Percentiles rank a stretch among this genome's conserved stretches.
Conservation (phyloP, 2,329 filamentous ascomycete genomes). For the Anthostomella pinea region DNA sequence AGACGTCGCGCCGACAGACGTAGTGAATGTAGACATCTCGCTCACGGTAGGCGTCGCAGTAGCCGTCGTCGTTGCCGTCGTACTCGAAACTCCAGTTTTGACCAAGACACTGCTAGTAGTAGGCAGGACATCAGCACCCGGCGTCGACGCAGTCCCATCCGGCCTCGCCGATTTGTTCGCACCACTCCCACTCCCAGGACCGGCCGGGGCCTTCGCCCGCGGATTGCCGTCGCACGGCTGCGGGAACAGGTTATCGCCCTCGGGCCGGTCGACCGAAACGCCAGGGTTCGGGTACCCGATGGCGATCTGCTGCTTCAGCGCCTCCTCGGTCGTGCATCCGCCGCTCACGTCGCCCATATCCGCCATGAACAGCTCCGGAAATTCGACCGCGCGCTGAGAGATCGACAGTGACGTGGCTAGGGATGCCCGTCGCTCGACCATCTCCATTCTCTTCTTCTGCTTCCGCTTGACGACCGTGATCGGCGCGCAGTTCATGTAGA, state of each 20-base stretch:
- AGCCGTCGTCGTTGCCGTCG: constrained; percentile 1
- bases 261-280: constrained; percentile 44
- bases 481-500: constrained; percentile 75
- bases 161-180: constrained; percentile 2
- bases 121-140: background rate
- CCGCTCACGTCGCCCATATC: constrained; percentile 50
- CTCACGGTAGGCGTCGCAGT: no score
- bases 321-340: constrained; percentile 52
- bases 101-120: background rate
- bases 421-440: constrained; percentile 10
- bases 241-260: constrained; percentile 31
- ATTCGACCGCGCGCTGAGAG: constrained; percentile 34
- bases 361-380: constrained; percentile 68
- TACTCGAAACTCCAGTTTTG: background rate
- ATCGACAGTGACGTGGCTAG: no score
- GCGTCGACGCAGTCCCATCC: constrained; percentile 1
- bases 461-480: constrained; percentile 49
- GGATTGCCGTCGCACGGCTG: constrained; percentile 33
- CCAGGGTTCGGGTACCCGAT: constrained; percentile 65
- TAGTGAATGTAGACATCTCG: no score
- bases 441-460: constrained; percentile 14
- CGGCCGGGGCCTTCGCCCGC: constrained; percentile 9
- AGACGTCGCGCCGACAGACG: no score
- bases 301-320: constrained; percentile 36
- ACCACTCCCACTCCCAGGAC: background rate